Conservation (phyloP, 2,329 filamentous ascomycete species). For the Clonostachys rhizophaga region DNA sequence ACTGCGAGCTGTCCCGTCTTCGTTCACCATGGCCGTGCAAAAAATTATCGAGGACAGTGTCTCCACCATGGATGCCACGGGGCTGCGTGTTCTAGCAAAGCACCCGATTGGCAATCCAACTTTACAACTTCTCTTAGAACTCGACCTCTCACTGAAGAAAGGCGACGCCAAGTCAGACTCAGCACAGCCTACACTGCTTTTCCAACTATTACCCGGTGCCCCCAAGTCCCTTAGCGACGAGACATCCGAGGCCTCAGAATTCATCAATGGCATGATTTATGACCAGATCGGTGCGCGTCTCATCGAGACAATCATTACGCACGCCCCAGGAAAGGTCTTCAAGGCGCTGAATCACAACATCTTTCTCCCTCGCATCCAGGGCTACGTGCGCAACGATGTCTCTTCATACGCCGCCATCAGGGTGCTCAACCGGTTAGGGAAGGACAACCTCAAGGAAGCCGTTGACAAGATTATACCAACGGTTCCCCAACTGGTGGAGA, state of each 20-base stretch:
- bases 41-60: constrained; percentile 80
- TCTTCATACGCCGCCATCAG: constrained; percentile 83
- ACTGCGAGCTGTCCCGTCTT: constrained; percentile 64
- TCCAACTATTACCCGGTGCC: constrained; percentile 73
- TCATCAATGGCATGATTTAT: constrained; percentile 84
- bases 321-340: constrained; percentile 83
- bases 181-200: constrained; percentile 56
- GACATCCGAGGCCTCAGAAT: constrained; percentile 66
- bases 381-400: constrained; percentile 82
- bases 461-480: constrained; percentile 69
- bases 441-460: constrained; percentile 75
- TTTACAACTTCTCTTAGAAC: constrained; percentile 81
- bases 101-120: constrained; percentile 91
- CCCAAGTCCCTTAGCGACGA: constrained; percentile 66
- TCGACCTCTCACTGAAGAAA: constrained; percentile 75
- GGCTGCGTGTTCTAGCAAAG: constrained; percentile 77
- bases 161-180: constrained; percentile 33
- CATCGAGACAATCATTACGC: constrained; percentile 78
- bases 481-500: constrained; percentile 67
- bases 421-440: constrained; percentile 77
- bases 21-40: constrained; percentile 71
- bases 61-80: constrained; percentile 69
- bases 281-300: constrained; percentile 87
- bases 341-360: constrained; percentile 79
- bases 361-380: constrained; percentile 75